These are phyloP conservation scores for Rostrohypoxylon terebratum DNA, from an alignment of 495 filamentous ascomycete species.

Conservation along the genomic window DNA sequence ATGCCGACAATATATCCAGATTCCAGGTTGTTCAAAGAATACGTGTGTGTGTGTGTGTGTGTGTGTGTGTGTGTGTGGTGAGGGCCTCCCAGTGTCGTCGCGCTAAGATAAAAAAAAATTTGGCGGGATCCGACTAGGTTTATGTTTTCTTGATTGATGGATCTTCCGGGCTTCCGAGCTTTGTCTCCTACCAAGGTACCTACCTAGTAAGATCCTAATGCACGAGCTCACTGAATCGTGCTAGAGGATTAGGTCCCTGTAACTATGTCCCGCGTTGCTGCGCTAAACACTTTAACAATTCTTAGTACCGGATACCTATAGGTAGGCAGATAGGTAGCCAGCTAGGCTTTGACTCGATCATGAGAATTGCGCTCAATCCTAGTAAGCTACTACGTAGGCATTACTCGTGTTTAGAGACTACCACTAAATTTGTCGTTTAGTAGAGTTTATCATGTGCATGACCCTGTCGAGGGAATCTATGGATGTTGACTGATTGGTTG, in stretches of 20 bases:
- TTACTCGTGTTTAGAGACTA: constrained; percentile 22
- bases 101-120: constrained; percentile 28
- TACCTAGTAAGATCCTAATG: neutral
- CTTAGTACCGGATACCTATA: too few relatives aligned
- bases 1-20: constrained; percentile 10
- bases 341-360: constrained; percentile 8
- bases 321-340: too few relatives aligned
- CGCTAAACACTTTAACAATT: neutral
- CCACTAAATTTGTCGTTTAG: constrained; percentile 1
- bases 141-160: constrained; percentile 30
- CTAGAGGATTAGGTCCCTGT: constrained; percentile 1
- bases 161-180: constrained; percentile 40
- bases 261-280: neutral
- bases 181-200: neutral
- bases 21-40: constrained; percentile 8
- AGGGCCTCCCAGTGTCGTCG: neutral
- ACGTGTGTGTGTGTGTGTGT: neutral
- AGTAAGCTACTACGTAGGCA: neutral
- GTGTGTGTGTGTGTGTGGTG: neutral
- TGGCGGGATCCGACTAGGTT: constrained; percentile 26
- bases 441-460: constrained; percentile 8
- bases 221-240: constrained; percentile 26
- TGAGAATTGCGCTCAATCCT: constrained; percentile 1
- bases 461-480: neutral
- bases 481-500: neutral